Evolutionary conservation across 495 filamentous ascomycete genomes (phyloP).

Genomic region (Xylaria telfairii): DNA sequence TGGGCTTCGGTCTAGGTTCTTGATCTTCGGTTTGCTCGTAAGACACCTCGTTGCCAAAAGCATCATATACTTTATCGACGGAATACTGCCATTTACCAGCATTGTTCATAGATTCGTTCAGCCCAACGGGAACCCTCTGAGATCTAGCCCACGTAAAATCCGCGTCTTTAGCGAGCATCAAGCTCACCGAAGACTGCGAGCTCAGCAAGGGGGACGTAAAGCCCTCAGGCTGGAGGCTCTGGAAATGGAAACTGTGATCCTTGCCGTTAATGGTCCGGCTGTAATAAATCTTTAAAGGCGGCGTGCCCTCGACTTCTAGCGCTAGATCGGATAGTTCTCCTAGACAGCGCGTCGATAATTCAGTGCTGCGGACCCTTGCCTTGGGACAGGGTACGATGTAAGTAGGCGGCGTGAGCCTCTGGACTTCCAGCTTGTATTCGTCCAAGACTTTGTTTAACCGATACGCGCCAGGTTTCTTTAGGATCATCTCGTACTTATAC

Average conservation of each 20-base stretch:
- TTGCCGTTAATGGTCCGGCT: constrained; percentile 79
- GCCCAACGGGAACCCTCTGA: constrained; percentile 73
- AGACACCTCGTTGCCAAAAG: constrained; percentile 81
- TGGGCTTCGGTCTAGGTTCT: constrained; percentile 61
- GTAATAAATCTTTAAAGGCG: constrained; percentile 92
- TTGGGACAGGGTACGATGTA: constrained; percentile 84
- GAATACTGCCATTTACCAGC: constrained; percentile 86
- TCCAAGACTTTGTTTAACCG: constrained; percentile 83
- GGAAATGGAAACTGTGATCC: constrained; percentile 78
- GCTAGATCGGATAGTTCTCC: constrained; percentile 86
- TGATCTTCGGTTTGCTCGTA: constrained; percentile 74
- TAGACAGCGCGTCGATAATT: constrained; percentile 70
- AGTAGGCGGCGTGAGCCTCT: constrained; percentile 71
- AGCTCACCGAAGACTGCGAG: constrained; percentile 57
- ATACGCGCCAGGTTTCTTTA: constrained; percentile 87
- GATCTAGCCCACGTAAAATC: constrained; percentile 81
- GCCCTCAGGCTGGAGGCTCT: constrained; percentile 89
- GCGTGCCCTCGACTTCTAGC: constrained; percentile 83
- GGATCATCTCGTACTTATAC: constrained; percentile 62
- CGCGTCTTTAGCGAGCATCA: constrained; percentile 62
- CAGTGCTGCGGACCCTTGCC: constrained; percentile 69
- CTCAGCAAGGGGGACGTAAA: constrained; percentile 75
- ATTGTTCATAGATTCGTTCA: constrained; percentile 84
- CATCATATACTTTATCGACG: constrained; percentile 91
- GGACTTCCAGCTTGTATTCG: constrained; percentile 91